Evolutionary conservation across 2,329 filamentous ascomycete genomes (phyloP), one percentile per base, ranked within the genome.

Genomic region (Trichoderma aggressivum): DNA sequence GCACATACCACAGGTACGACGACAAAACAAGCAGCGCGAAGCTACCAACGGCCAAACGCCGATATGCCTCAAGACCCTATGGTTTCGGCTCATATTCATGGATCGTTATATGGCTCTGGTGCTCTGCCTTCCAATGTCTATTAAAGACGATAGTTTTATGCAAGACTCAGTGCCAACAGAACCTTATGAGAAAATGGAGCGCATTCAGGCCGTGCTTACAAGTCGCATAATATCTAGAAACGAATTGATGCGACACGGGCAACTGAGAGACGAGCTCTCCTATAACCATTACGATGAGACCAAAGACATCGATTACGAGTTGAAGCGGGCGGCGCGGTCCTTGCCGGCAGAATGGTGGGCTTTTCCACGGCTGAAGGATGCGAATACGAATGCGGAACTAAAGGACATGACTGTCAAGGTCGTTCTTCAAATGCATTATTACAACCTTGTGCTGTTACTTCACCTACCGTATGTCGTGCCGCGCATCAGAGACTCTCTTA

Each of bases 401-500:
- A 70, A 74, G 11, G 73, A 80, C 50, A 75, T 73, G 73, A 78
- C 82, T 59, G 78, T 74, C 18, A 79, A 80, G 7, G 71, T 82
- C 26, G 70, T 76, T 56, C 73, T 76, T 14, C 82, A 84, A 60
- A 70, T 82, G 3, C 74, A 78, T 26, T 79, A 84, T 69, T 81
- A 81, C 70, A 77, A 79, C 61, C 74, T 84, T 8, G 73, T 84
- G 1, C 77, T 78, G 59, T 79, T 81, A 68, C 78, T 84, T 0
- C 82, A 84, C 70, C 73, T 84, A 1, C 83, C 82, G 0, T 83
- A 80, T 70, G 76, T 82, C 65, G 70, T 84, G 11, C 75, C 74
- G 18, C 36, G 56, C 0, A 14, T 26, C 10, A 21, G 47, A 8
- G 14, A 21, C n/a, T 7, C 30, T 10, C 34, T 21, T 47, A 21